Conservation (phyloP, 1,139 yeast genomes). For the Blastobotrys arbuscula region DNA sequence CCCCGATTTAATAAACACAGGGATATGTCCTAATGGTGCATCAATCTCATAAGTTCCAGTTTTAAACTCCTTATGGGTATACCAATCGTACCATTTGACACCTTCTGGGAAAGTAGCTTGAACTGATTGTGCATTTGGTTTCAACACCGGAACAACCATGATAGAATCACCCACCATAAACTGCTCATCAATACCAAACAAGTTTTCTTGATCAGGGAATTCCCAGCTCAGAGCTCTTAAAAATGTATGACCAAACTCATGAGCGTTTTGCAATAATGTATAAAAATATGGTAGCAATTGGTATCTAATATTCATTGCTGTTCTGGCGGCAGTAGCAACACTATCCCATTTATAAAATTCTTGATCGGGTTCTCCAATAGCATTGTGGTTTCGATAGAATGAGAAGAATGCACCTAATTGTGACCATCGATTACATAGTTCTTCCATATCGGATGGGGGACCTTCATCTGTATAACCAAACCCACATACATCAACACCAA, state of each 20-base stretch:
- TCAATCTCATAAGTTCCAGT: conserved; percentile 17
- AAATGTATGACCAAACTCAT: conserved; percentile 17
- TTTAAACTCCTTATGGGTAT: conserved; percentile 29
- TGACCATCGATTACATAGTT: conserved; percentile 21
- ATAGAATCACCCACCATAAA: conserved; percentile 21
- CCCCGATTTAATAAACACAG: conserved; percentile 21
- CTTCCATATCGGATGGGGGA: conserved; percentile 17
- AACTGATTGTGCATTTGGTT: conserved; percentile 21
- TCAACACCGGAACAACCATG: conserved; percentile 21
- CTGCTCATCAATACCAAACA: conserved; percentile 15
- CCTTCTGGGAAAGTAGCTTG: background rate
- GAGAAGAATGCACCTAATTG: conserved; percentile 21
- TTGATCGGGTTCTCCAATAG: conserved; percentile 13
- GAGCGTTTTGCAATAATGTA: conserved; percentile 18
- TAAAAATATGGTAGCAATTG: conserved; percentile 20
- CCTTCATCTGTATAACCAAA: conserved; percentile 2
- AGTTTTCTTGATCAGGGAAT: conserved; percentile 17
- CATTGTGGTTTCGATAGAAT: conserved; percentile 21
- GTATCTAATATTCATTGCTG: conserved; percentile 18
- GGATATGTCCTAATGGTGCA: conserved; percentile 23
- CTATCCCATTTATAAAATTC: conserved; percentile 20
- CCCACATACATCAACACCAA: conserved; percentile 23
- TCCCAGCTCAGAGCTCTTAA: conserved; percentile 22
- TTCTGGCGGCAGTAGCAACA: conserved; percentile 17
- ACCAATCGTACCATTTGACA: conserved; percentile 36